These are phyloP conservation scores for Musa itinerans DNA, from an alignment of 176 grass and related monocot genomes.

Conservation along the genomic window DNA sequence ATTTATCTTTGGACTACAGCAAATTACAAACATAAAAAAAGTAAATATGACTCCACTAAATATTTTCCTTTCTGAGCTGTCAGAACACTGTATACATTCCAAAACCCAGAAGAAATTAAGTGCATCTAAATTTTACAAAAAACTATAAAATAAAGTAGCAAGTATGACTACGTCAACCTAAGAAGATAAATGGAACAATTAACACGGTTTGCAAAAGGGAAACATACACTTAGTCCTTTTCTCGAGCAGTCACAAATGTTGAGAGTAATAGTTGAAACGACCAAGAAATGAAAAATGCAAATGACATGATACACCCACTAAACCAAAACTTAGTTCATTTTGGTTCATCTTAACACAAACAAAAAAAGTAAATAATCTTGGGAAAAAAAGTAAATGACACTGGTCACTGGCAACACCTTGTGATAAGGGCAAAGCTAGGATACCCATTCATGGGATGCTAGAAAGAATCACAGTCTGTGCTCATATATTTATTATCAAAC, in stretches of 20 bases:
- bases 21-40: background rate
- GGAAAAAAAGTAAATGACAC: background rate
- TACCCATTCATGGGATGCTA: background rate
- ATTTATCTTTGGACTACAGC: slow-evolving; percentile 41
- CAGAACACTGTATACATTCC: background rate
- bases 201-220: too few species aligned
- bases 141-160: background rate
- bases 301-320: background rate
- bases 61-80: background rate
- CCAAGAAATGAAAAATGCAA: background rate
- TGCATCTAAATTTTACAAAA: background rate
- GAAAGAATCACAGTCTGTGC: too few species aligned
- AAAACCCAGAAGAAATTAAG: background rate
- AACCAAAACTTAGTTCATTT: background rate
- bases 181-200: background rate
- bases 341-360: background rate
- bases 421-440: background rate
- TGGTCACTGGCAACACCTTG: background rate
- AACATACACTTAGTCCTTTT: too few species aligned
- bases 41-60: background rate
- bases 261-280: background rate
- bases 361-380: background rate
- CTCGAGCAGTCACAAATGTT: too few species aligned
- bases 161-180: background rate
- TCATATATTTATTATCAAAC: too few species aligned